phyloP scores from a whole-genome alignment of 116 monocot genomes.

The Phalaenopsis hybrid region DNA sequence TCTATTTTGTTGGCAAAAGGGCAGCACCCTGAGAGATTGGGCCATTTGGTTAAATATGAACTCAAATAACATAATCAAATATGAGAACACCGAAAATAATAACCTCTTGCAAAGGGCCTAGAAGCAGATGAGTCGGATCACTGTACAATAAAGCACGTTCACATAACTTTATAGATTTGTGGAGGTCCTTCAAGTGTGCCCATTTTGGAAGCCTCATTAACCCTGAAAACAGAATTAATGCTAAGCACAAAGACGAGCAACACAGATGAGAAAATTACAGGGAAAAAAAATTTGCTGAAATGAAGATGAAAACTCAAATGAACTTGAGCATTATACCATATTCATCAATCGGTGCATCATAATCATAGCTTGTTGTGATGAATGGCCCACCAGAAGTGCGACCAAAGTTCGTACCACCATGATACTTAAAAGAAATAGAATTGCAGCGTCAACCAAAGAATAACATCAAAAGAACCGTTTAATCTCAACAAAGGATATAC shows the following conservation, averaged over 20 bases:
- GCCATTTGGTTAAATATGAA: neutral
- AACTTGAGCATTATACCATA: constrained; percentile 46
- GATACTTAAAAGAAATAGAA: constrained; percentile 47
- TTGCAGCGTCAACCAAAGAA: neutral
- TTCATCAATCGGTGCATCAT: constrained; percentile 97
- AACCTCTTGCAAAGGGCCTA: constrained; percentile 86
- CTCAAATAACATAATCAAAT: neutral
- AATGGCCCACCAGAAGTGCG: constrained; percentile 92
- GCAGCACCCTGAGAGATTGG: neutral
- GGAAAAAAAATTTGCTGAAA: neutral
- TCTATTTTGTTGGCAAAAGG: neutral
- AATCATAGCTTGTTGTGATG: constrained; percentile 97
- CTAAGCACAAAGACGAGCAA: neutral
- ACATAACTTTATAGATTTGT: constrained; percentile 72
- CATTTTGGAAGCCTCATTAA: constrained; percentile 85
- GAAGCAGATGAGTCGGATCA: constrained; percentile 28
- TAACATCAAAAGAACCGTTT: neutral
- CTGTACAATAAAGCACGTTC: constrained; percentile 57
- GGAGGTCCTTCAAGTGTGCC: constrained; percentile 85
- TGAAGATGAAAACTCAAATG: neutral
- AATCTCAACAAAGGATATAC: constrained; percentile 26
- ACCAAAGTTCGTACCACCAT: constrained; percentile 83
- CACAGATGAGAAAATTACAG: constrained; percentile 1
- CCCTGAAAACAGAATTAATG: constrained; percentile 35
- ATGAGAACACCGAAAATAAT: neutral